Percentiles rank a stretch among this genome's conserved stretches.
phyloP scores from a whole-genome alignment of 179 eudicot genomes.

The Carnegiea gigantea region DNA sequence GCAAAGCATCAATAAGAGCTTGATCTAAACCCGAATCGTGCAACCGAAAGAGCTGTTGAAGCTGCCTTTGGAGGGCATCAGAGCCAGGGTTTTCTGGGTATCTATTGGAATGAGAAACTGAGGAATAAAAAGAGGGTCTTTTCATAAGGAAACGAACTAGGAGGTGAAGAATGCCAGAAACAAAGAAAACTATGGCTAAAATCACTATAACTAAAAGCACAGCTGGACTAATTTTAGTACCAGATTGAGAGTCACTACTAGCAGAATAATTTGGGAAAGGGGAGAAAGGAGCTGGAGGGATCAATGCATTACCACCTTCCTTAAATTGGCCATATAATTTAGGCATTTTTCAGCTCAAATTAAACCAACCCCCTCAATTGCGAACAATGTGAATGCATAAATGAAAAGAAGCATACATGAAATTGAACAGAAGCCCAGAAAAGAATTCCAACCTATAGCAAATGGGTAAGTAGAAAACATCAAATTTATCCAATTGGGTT shows the following conservation, averaged over 20 bases:
- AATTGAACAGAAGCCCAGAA: background rate
- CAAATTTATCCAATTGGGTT: background rate
- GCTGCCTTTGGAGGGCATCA: constrained; percentile 55
- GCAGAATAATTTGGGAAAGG: constrained; percentile 10
- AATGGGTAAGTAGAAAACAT: constrained; percentile 1
- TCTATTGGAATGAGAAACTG: constrained; percentile 38
- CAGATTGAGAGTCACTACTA: constrained; percentile 2
- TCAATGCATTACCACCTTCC: constrained; percentile 19
- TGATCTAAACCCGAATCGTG: constrained; percentile 67
- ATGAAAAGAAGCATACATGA: background rate
- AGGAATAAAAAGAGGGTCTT: constrained; percentile 38
- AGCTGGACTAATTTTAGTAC: constrained; percentile 41
- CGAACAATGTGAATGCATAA: constrained; percentile 5
- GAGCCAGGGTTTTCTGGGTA: constrained; percentile 31
- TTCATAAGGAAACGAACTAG: constrained; percentile 45
- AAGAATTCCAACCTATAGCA: background rate
- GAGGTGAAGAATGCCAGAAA: constrained; percentile 52
- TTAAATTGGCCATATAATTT: constrained; percentile 20
- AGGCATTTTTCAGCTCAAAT: constrained; percentile 28
- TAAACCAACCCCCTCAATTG: constrained; percentile 4
- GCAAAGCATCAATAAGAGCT: constrained; percentile 50
- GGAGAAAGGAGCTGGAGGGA: constrained; percentile 25
- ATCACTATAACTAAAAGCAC: constrained; percentile 46
- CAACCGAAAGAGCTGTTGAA: constrained; percentile 56
- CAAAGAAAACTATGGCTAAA: constrained; percentile 45